A percentile compares a stretch with the other conserved stretches of the same genome.
These are phyloP conservation scores for Nakataea oryzae DNA, from an alignment of 2,329 filamentous ascomycete genomes.

Conservation along the genomic window DNA sequence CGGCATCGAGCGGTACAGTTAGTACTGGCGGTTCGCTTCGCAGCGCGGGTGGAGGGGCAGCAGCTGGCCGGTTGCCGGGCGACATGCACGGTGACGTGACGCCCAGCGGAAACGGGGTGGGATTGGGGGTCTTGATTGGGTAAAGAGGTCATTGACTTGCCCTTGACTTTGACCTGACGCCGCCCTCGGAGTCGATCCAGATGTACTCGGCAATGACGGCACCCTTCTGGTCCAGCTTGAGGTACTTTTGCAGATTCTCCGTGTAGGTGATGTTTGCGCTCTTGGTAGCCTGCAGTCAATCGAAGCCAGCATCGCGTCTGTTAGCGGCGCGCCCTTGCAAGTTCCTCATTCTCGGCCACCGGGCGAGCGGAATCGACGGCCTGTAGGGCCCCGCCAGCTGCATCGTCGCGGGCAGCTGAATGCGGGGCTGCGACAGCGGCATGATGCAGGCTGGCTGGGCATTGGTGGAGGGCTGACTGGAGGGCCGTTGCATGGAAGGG, in stretches of 20 bases:
- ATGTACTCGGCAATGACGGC: constrained; percentile 62
- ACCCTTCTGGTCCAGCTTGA: constrained; percentile 82
- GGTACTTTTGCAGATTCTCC: constrained; percentile 66
- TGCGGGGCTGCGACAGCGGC: neutral
- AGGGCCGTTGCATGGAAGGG: neutral
- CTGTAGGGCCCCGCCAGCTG: neutral
- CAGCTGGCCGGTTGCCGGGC: neutral
- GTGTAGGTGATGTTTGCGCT: neutral
- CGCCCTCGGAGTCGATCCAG: constrained; percentile 80
- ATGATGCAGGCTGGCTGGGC: neutral
- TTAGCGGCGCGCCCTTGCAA: neutral
- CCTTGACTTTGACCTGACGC: constrained; percentile 89
- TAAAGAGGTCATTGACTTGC: constrained; percentile 41
- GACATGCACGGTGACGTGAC: neutral
- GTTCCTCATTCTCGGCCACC: too few species aligned
- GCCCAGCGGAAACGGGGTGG: neutral
- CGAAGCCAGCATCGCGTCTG: too few species aligned
- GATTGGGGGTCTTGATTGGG: neutral
- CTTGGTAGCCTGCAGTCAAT: neutral
- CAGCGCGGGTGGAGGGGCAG: neutral
- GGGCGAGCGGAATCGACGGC: too few species aligned
- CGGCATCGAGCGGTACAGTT: neutral
- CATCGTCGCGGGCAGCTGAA: neutral
- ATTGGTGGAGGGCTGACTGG: neutral
- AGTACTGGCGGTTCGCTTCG: neutral